A percentile compares a stretch with the other conserved stretches of the same genome.
Evolutionary conservation across 495 filamentous ascomycete genomes (phyloP).

Genomic region (Penicillium atrosanguineum): DNA sequence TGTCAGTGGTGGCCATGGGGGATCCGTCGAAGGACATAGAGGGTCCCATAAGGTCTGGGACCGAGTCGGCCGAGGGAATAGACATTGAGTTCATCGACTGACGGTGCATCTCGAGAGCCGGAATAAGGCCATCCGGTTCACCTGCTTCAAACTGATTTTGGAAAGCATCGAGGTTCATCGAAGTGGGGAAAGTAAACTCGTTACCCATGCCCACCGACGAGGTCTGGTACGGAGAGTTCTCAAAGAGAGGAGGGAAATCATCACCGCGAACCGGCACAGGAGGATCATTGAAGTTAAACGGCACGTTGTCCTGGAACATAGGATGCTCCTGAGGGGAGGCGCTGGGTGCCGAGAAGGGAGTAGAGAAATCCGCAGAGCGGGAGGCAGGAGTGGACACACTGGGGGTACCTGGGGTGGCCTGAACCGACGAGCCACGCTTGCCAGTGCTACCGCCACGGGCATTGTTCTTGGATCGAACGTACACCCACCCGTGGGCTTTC

Average conservation of each 20-base stretch:
- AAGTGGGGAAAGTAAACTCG: constrained; percentile 25
- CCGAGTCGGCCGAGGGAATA: constrained; percentile 20
- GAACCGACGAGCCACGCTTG: constrained; percentile 32
- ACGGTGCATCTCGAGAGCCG: constrained; percentile 23
- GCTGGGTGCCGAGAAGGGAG: constrained; percentile 27
- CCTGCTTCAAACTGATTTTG: constrained; percentile 50
- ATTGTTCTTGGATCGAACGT: constrained; percentile 89
- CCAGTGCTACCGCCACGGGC: constrained; percentile 53
- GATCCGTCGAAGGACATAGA: constrained; percentile 23
- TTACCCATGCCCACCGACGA: constrained; percentile 10
- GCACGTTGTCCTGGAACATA: constrained; percentile 16
- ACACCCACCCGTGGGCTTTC: constrained; percentile 88
- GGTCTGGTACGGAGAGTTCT: constrained; percentile 13
- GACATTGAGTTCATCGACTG: constrained; percentile 28
- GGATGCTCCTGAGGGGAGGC: constrained; percentile 22
- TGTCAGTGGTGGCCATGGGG: constrained; percentile 24
- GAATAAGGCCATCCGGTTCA: constrained; percentile 43
- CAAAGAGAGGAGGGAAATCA: constrained; percentile 29
- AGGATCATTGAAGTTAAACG: constrained; percentile 35
- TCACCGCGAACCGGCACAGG: constrained; percentile 17
- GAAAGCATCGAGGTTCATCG: constrained; percentile 49
- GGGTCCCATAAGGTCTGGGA: constrained; percentile 23
- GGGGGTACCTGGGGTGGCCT: constrained; percentile 51
- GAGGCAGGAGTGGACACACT: constrained; percentile 51
- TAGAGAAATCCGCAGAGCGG: constrained; percentile 38